These are phyloP conservation scores for Pilobolus umbonatus DNA, from an alignment of 192 early-diverging fungal genomes.

Conservation along the genomic window DNA sequence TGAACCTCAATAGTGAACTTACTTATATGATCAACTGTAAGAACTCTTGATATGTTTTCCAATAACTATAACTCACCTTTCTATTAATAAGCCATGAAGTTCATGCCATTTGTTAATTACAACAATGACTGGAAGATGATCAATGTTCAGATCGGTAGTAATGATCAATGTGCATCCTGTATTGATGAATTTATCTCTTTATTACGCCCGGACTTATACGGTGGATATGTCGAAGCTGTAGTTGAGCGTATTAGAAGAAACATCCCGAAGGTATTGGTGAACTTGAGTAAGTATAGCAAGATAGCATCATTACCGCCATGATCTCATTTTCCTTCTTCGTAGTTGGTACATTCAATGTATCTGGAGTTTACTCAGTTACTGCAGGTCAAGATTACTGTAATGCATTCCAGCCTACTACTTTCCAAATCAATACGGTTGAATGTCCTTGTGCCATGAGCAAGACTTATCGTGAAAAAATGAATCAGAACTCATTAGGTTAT, in stretches of 20 bases:
- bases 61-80: too few relatives aligned
- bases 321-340: neutral
- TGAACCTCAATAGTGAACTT: constrained; percentile 41
- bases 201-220: constrained; percentile 1
- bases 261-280: constrained; percentile 13
- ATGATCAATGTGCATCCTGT: constrained; percentile 22
- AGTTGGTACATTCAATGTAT: constrained; percentile 23
- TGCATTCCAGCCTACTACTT: neutral
- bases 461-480: constrained; percentile 8
- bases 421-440: constrained; percentile 6
- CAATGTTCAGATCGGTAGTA: constrained; percentile 25
- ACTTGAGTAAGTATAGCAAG: constrained; percentile 14
- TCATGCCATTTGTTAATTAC: constrained; percentile 4
- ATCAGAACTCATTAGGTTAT: constrained; percentile 9
- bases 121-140: constrained; percentile 14
- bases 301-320: neutral
- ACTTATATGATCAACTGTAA: constrained; percentile 30
- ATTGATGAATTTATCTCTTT: neutral
- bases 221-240: constrained; percentile 11
- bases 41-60: too few relatives aligned
- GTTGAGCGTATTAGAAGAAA: constrained; percentile 11
- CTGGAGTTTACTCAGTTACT: constrained; percentile 20
- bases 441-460: constrained; percentile 12
- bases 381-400: constrained; percentile 12
- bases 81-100: neutral